Evolutionary conservation across 306 rosid genomes (phyloP), one percentile per base, ranked within the genome.

Genomic region (Cicer chorassanicum): DNA sequence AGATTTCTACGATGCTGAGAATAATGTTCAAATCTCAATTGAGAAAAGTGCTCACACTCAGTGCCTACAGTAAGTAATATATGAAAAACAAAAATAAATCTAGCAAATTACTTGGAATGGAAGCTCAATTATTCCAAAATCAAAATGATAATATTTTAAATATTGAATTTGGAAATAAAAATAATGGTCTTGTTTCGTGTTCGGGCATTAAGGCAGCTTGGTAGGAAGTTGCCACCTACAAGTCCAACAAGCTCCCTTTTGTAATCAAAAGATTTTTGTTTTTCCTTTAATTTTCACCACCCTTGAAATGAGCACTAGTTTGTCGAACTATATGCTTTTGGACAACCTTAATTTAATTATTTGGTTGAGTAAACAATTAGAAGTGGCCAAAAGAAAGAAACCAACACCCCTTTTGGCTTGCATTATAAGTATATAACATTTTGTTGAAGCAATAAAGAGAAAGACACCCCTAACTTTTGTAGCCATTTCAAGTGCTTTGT

Each of bases 201-300:
- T 76, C 48, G 7, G 60, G 21, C 4, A 42, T 43, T 66, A 43
- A 3, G 80, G 68, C 74, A 49, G 41, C 39, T 66, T 21, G 40
- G 48, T 66, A 54, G 74, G 74, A 54, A 81, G 57, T 76, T 76
- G 74, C 84, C 76, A 45, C 81, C 81, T 36, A 49, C 9, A 34
- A 40, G 5, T 24, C 81, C 74, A 75, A 55, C 81, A 76, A 8
- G 59, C 74, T 56, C 38, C 66, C 73, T 70, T 61, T 63, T 11
- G 29, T 40, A 40, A 15, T 7, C 34, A 63, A 41, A 65, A 65
- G 9, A 42, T 65, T 29, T 29, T 29, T 42, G 1, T 38, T 7
- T 12, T 12, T 11, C 9, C 9, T n/a, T 11, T 24, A 10, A 59
- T 12, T 1, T 63, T 40, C 48, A 40, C 49, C 48, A 40, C 49